These are phyloP conservation scores for Calonectria leucothoes DNA, from an alignment of 2,329 filamentous ascomycete genomes.

Conservation along the genomic window DNA sequence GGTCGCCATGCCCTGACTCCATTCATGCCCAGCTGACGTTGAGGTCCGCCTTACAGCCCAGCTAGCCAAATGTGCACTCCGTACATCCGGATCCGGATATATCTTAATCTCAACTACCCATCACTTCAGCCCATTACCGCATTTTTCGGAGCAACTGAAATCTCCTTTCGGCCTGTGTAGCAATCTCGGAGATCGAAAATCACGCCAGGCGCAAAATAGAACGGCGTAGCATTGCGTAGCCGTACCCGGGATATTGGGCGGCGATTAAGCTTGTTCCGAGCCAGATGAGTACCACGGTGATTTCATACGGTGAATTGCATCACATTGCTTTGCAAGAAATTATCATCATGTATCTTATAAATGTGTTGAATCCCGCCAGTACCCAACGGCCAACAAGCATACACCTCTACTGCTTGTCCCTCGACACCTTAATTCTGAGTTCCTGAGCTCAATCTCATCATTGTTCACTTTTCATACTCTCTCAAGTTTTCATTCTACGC, in stretches of 20 bases:
- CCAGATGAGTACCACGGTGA: neutral
- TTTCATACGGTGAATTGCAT: neutral
- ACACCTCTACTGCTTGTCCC: neutral
- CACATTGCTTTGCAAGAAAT: neutral
- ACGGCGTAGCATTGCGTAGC: neutral
- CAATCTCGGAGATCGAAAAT: slow-evolving; percentile 1
- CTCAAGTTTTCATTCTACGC: neutral
- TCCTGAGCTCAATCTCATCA: neutral
- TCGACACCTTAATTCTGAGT: neutral
- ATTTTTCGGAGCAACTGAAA: neutral
- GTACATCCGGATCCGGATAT: slow-evolving; percentile 9
- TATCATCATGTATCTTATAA: neutral
- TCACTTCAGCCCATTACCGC: neutral
- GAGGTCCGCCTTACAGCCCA: neutral
- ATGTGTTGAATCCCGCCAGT: neutral
- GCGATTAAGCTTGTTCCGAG: slow-evolving; percentile 5
- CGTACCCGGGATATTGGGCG: neutral
- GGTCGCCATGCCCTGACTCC: neutral
- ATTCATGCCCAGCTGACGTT: neutral
- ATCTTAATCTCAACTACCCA: neutral
- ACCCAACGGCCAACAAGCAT: neutral
- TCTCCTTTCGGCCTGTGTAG: neutral
- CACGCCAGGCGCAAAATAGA: neutral
- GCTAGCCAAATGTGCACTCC: neutral
- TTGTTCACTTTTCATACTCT: neutral